These are phyloP conservation scores for Ensete glaucum DNA, from an alignment of 176 grass and related monocot genomes.

Conservation along the genomic window DNA sequence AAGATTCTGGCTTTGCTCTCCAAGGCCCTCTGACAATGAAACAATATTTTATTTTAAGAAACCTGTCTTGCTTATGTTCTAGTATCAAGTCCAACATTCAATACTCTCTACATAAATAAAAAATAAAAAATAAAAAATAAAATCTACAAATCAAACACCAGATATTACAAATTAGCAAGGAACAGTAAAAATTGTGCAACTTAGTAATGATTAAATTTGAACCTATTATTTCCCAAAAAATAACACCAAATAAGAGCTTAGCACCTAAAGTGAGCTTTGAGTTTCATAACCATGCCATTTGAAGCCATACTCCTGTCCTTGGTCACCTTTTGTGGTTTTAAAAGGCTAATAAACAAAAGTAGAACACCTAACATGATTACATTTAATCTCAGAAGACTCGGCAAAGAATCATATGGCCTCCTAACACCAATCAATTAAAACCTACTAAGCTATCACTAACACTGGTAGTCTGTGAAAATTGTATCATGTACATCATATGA, in stretches of 20 bases:
- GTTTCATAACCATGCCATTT: too few relatives aligned
- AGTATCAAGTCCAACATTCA: neutral
- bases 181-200: too few relatives aligned
- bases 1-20: conserved; percentile 37
- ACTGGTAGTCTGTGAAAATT: too few relatives aligned
- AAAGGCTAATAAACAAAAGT: neutral
- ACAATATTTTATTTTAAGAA: neutral
- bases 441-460: neutral
- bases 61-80: neutral
- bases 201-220: too few relatives aligned
- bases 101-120: too few relatives aligned
- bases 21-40: conserved; percentile 35
- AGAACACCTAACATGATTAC: neutral
- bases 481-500: neutral
- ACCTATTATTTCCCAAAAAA: too few relatives aligned
- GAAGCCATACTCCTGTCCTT: neutral
- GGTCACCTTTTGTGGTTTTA: neutral
- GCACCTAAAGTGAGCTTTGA: too few relatives aligned
- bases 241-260: too few relatives aligned
- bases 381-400: neutral
- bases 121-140: too few relatives aligned
- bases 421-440: neutral
- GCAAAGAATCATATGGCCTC: neutral
- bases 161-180: neutral
- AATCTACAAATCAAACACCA: neutral